Evolutionary conservation across 257 asterid species (phyloP).

Genomic region (Capsicum chinense): DNA sequence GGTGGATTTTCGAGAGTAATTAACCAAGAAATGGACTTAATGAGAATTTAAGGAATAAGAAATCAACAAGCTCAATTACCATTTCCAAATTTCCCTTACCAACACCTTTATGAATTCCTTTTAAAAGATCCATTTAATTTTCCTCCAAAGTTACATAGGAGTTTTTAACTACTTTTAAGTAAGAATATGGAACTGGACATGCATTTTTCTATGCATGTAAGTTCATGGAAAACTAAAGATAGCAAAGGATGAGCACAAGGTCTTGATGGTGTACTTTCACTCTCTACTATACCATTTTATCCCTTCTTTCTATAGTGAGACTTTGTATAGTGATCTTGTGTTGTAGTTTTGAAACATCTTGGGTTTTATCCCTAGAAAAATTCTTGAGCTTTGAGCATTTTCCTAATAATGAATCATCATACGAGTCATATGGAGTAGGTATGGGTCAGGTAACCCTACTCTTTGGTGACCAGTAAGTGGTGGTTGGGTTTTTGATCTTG

Average conservation of each 20-base stretch:
- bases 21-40: constrained; percentile 65
- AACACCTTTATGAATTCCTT: constrained; percentile 44
- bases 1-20: constrained; percentile 66
- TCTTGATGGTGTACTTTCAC: constrained; percentile 75
- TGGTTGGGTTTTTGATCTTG: too few species aligned
- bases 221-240: constrained; percentile 60
- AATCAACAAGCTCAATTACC: constrained; percentile 38
- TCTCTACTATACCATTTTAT: constrained; percentile 75
- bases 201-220: constrained; percentile 83
- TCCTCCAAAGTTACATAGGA: constrained; percentile 44
- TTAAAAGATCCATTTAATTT: constrained; percentile 36
- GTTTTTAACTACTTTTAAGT: constrained; percentile 64
- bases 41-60: constrained; percentile 46
- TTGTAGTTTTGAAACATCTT: constrained; percentile 49
- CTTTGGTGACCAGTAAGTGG: too few species aligned
- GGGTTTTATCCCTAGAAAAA: too few species aligned
- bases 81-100: constrained; percentile 41
- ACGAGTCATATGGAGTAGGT: too few species aligned
- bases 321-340: constrained; percentile 68
- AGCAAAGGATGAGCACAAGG: constrained; percentile 63
- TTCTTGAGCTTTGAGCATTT: too few species aligned
- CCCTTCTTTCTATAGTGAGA: constrained; percentile 67
- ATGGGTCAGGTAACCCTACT: too few species aligned
- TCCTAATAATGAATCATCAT: too few species aligned
- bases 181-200: constrained; percentile 62